A percentile compares a stretch with the other conserved stretches of the same genome.
Evolutionary conservation across 108 stramenopile genomes (phyloP).

Genomic region (Skeletonema costatum): DNA sequence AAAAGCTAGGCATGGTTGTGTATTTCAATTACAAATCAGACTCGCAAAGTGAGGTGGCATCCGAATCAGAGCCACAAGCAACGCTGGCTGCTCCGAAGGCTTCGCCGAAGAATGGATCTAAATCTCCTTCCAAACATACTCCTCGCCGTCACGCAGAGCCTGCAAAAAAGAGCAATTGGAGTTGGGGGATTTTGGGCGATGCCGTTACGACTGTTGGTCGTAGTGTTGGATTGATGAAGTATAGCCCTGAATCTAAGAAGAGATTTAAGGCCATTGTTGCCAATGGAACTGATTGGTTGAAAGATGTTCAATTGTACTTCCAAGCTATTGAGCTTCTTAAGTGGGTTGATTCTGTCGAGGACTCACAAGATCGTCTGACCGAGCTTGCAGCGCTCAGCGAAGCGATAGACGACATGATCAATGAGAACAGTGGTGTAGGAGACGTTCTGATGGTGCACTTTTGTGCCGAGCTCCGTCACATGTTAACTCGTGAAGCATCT

Average conservation of each 20-base stretch:
- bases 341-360: background rate
- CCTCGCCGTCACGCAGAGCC: background rate
- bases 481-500: background rate
- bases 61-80: background rate
- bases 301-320: background rate
- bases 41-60: no score
- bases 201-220: background rate
- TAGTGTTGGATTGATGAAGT: background rate
- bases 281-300: constrained; percentile 12
- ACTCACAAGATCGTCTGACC: background rate
- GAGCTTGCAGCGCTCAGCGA: constrained; percentile 11
- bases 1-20: background rate
- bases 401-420: background rate
- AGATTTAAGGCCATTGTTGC: constrained; percentile 1
- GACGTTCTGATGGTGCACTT: background rate
- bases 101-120: background rate
- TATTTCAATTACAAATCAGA: background rate
- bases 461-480: background rate
- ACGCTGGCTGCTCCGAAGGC: background rate
- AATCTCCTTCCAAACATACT: background rate
- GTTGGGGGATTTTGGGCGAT: background rate
- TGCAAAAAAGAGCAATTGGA: background rate
- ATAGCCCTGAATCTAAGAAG: constrained; percentile 7
- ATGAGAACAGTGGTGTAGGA: background rate
- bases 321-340: background rate